A percentile compares a stretch with the other conserved stretches of the same genome.
Conservation (phyloP, 345 rosid genomes). For the Melaleuca alternifolia region DNA sequence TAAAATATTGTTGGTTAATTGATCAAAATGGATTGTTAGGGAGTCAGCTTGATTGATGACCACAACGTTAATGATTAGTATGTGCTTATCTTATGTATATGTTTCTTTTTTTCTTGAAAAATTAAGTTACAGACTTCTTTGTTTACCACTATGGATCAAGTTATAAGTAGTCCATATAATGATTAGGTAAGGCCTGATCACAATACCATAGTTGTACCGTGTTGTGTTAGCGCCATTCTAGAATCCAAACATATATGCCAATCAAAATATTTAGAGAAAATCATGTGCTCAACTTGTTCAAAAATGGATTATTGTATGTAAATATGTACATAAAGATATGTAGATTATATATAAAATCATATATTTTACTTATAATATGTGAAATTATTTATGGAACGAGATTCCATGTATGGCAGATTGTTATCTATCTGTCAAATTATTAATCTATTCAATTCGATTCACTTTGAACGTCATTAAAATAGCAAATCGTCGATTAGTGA, state of each 20-base stretch:
- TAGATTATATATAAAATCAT: neutral
- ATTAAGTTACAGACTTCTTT: too few species aligned
- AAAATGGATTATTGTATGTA: neutral
- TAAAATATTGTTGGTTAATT: neutral
- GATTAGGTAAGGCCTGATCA: neutral
- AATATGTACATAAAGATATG: neutral
- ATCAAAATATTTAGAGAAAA: neutral
- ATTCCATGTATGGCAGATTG: neutral
- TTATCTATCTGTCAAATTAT: neutral
- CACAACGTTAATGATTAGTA: neutral
- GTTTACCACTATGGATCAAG: neutral
- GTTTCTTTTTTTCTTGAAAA: neutral
- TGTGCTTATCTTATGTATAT: neutral
- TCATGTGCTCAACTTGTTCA: neutral
- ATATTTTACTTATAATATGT: neutral
- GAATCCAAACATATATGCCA: neutral
- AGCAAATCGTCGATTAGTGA: neutral
- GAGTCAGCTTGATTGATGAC: neutral
- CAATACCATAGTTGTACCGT: accelerated
- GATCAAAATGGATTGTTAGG: neutral
- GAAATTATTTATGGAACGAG: neutral
- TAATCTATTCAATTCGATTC: neutral
- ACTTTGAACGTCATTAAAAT: accelerated
- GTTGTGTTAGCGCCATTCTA: neutral
- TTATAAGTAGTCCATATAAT: neutral